Evolutionary conservation across 768 basidiomycete species (phyloP).

Genomic region (Leccinum uliginosum): DNA sequence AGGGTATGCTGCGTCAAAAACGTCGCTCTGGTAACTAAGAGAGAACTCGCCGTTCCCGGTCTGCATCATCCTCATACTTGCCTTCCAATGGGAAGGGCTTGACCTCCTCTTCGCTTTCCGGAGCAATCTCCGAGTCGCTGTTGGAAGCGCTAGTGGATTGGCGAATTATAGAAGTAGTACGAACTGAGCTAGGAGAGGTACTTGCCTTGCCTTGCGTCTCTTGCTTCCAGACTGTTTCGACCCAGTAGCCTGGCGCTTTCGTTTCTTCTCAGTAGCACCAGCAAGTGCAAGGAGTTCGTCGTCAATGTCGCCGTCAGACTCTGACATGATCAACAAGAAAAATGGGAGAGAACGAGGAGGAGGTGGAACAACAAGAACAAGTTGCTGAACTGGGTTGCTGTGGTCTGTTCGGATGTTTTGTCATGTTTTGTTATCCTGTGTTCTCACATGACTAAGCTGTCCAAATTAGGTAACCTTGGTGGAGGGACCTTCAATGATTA

Average conservation of each 20-base stretch:
- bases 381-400: background rate
- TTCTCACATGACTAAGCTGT: conserved; percentile 6
- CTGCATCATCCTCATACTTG: conserved; percentile 81
- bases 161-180: background rate
- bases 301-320: conserved; percentile 47
- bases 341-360: background rate
- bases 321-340: conserved; percentile 37
- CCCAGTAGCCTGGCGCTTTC: conserved; percentile 50
- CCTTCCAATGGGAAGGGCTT: conserved; percentile 90
- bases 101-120: conserved; percentile 59
- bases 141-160: conserved; percentile 35
- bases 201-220: conserved; percentile 73
- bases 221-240: conserved; percentile 47
- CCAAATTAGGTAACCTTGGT: conserved; percentile 8
- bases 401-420: conserved; percentile 13
- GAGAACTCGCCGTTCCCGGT: conserved; percentile 69
- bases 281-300: conserved; percentile 83
- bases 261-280: conserved; percentile 63
- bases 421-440: conserved; percentile 14
- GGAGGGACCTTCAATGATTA: conserved; percentile 11
- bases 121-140: conserved; percentile 46
- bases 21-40: conserved; percentile 23
- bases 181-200: conserved; percentile 3
- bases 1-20: conserved; percentile 22
- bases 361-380: conserved; percentile 2